Base-by-base conservation (phyloP, 2,329 filamentous ascomycete species). In the Beauveria sp. region DNA sequence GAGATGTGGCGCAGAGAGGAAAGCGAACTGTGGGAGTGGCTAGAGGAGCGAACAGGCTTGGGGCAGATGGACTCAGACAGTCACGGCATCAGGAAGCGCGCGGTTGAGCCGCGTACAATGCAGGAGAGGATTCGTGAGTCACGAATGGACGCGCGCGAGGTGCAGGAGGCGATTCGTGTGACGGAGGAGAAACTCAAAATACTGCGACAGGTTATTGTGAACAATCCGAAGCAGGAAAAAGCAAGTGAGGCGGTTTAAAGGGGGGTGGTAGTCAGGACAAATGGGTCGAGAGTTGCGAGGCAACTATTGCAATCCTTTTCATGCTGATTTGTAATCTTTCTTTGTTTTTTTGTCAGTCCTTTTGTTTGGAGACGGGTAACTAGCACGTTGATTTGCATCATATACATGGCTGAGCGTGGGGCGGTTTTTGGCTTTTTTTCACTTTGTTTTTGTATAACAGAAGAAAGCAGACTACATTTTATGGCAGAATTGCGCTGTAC, bases 1-100 rank as follows among this genome's bases (percentile, higher is more conserved):
- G 90, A 96, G 74, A 89, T 98, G 70, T 99, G 93, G 93, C 82
- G 86, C 42, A 80, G 85, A 46, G 91, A 97, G 72, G 93, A 97
- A 71, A 91, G 85, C 66, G 91, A 95, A 68, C 77, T 97, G 10
- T 97, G 93, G 93, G 87, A 90, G 62, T 97, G 93, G 93, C 78
- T 97, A 5, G 93, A 97, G 72, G 90, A 96, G 68, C 83, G 93
- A 20, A 87, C 91, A 1, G 89, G 91, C 2, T 77, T 95, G 71
- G 88, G 91, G 61, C 78, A 77, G 62, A 75, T 82, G 65, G 75
- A 72, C 66, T 64, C 66, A 24, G 79, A 77, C n/a, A 62, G 66
- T 24, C 24, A 63, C 9, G 66, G 63, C 30, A 60, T 62, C 7
- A 77, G 81, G 51, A 81, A 84, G 66, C 78, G 74, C 64, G 76